These are phyloP conservation scores for Penicillium vulpinum DNA, from an alignment of 2,329 filamentous ascomycete genomes.

Conservation along the genomic window DNA sequence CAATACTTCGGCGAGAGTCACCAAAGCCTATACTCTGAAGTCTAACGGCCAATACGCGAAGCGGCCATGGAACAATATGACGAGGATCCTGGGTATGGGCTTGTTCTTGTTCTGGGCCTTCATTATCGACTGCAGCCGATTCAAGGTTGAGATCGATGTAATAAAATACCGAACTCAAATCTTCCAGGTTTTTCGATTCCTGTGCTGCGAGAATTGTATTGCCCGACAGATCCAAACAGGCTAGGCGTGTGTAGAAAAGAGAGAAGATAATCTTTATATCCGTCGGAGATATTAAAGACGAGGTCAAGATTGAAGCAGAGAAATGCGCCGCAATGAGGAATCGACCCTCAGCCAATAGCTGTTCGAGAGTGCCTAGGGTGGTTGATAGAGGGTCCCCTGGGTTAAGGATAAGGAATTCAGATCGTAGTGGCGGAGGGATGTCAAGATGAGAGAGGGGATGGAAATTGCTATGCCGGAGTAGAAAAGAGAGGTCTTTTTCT, in stretches of 20 bases:
- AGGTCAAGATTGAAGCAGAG: slow-evolving; percentile 44
- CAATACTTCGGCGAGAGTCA: slow-evolving; percentile 79
- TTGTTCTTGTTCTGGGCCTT: slow-evolving; percentile 63
- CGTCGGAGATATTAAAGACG: slow-evolving; percentile 41
- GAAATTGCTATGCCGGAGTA: slow-evolving; percentile 78
- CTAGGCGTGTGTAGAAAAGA: slow-evolving; percentile 76
- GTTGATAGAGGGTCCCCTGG: slow-evolving; percentile 56
- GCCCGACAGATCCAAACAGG: slow-evolving; percentile 77
- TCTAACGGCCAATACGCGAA: slow-evolving; percentile 78
- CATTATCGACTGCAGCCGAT: slow-evolving; percentile 48
- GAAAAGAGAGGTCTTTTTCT: slow-evolving; percentile 75
- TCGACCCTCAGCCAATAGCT: slow-evolving; percentile 69
- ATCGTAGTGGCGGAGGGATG: slow-evolving; percentile 66
- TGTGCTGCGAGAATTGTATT: slow-evolving; percentile 67
- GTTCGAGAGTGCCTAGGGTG: slow-evolving; percentile 53
- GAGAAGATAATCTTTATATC: slow-evolving; percentile 70
- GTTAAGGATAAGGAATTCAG: slow-evolving; percentile 63
- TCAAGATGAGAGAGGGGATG: slow-evolving; percentile 70
- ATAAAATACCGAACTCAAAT: slow-evolving; percentile 59
- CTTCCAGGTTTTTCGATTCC: slow-evolving; percentile 63
- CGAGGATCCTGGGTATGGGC: slow-evolving; percentile 63
- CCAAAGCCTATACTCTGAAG: slow-evolving; percentile 83
- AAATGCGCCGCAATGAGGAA: slow-evolving; percentile 73
- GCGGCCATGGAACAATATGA: slow-evolving; percentile 81
- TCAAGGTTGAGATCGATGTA: slow-evolving; percentile 37